Evolutionary conservation across 1,284 basidiomycete genomes (phyloP).

Genomic region (Ceratorhiza oryzae-sativae): DNA sequence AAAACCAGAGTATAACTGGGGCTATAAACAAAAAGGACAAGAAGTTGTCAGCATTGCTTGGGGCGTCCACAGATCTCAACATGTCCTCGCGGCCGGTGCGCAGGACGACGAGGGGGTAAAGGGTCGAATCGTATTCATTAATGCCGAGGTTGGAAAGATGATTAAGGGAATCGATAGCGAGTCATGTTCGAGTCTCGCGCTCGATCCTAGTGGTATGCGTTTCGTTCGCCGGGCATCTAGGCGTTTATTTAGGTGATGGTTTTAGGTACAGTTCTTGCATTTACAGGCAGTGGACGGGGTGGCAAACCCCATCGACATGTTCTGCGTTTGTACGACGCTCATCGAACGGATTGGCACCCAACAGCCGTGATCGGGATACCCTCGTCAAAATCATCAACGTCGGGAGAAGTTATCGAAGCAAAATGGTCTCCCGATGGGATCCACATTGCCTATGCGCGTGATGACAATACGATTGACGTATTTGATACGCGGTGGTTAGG

Average conservation of each 20-base stretch:
- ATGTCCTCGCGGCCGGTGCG: constrained; percentile 1
- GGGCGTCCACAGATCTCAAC: constrained; percentile 5
- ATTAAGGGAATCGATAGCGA: not conserved
- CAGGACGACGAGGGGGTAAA: not conserved
- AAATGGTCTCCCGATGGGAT: constrained; percentile 31
- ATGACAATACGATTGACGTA: constrained; percentile 26
- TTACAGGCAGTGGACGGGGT: constrained; percentile 15
- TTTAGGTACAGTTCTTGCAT: constrained; percentile 21
- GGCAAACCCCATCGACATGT: constrained; percentile 17
- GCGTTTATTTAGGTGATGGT: not conserved
- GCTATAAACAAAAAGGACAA: constrained; percentile 2
- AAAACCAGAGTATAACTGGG: not conserved
- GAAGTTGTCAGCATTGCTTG: constrained; percentile 16
- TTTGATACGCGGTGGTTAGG: constrained; percentile 34
- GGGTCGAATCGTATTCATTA: constrained; percentile 7
- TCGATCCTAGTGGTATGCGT: constrained; percentile 25
- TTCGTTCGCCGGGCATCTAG: not conserved
- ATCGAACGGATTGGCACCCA: constrained; percentile 6
- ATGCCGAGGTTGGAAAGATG: not conserved
- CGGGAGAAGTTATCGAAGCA: constrained; percentile 17
- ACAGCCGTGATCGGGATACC: constrained; percentile 19
- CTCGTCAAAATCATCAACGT: not conserved
- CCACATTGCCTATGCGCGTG: constrained; percentile 21
- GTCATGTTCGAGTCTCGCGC: not conserved
- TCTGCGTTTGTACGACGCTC: constrained; percentile 26